A percentile compares a stretch with the other conserved stretches of the same genome.
Conservation (phyloP, 331 rosid genomes). For the Telfairia occidentalis region DNA sequence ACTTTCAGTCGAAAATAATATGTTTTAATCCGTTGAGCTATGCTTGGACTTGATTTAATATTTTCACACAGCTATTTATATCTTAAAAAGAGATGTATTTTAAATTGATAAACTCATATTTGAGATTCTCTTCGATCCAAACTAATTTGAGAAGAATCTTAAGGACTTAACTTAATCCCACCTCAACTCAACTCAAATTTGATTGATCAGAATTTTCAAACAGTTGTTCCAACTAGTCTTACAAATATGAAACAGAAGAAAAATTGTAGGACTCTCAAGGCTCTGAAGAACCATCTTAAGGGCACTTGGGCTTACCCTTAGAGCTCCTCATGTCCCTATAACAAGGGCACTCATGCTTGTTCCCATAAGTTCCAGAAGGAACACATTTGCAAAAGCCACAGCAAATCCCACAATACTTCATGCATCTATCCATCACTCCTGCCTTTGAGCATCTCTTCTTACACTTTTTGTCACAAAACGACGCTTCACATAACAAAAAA, state of each 20-base stretch:
- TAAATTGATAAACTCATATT: too few species aligned
- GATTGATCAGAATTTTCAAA: neutral
- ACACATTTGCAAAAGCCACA: slow-evolving; percentile 59
- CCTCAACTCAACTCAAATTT: neutral
- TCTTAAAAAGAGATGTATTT: too few species aligned
- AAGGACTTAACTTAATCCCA: too few species aligned
- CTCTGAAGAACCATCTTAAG: slow-evolving; percentile 19
- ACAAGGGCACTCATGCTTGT: slow-evolving; percentile 78
- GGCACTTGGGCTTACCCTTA: slow-evolving; percentile 67
- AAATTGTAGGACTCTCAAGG: too few species aligned
- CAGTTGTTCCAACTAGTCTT: neutral
- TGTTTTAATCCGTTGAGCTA: too few species aligned
- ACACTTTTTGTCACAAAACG: slow-evolving; percentile 37
- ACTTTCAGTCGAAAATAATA: too few species aligned
- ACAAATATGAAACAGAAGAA: neutral
- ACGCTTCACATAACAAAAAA: slow-evolving; percentile 12
- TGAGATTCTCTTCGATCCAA: too few species aligned
- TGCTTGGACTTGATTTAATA: too few species aligned
- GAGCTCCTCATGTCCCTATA: slow-evolving; percentile 55
- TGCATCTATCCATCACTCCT: slow-evolving; percentile 48
- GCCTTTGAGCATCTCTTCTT: slow-evolving; percentile 41
- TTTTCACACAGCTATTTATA: too few species aligned
- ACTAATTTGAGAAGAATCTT: too few species aligned
- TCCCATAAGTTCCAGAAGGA: slow-evolving; percentile 73
- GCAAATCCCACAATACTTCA: slow-evolving; percentile 61